Conservation (phyloP, 192 early-diverging fungal genomes). For the Backusella parvicylindrica region DNA sequence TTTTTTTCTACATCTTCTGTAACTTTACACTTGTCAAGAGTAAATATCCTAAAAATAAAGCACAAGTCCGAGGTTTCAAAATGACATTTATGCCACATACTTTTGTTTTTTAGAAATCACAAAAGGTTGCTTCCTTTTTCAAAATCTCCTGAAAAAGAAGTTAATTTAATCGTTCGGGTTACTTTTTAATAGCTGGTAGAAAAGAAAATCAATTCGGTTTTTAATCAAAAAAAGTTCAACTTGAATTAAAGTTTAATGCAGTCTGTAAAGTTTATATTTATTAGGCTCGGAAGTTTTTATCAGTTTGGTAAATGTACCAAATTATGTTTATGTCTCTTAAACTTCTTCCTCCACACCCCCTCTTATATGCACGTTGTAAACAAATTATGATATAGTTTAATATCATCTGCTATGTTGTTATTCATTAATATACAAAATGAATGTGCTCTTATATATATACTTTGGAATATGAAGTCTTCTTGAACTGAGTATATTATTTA, state of each 20-base stretch:
- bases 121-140: not conserved
- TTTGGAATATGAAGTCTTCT: too few relatives aligned
- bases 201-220: not conserved
- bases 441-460: too few relatives aligned
- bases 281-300: not conserved
- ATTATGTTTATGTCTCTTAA: not conserved
- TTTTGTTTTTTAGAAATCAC: not conserved
- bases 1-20: too few relatives aligned
- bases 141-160: not conserved
- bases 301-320: not conserved
- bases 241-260: not conserved
- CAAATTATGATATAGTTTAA: not conserved
- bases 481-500: too few relatives aligned
- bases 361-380: not conserved
- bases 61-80: not conserved
- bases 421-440: too few relatives aligned
- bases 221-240: not conserved
- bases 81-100: not conserved
- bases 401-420: too few relatives aligned
- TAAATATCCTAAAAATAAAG: not conserved
- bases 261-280: not conserved
- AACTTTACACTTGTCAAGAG: not conserved
- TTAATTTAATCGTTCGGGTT: not conserved
- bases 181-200: not conserved
- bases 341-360: too few relatives aligned